Evolutionary conservation across 805 yeast species (phyloP).

Genomic region (Metschnikowia gelsemii): DNA sequence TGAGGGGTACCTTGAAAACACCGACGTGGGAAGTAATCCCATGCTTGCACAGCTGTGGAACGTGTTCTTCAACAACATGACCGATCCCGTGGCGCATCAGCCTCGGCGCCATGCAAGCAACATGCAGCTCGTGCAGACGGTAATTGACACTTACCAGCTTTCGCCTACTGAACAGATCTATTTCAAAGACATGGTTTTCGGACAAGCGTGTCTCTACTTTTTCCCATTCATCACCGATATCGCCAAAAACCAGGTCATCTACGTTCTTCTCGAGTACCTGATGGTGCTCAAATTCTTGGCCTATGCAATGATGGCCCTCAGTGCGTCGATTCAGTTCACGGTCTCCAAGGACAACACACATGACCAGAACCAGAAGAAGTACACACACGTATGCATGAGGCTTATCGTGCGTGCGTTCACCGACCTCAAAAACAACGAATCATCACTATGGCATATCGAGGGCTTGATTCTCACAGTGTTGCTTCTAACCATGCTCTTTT

Average conservation of each 20-base stretch:
- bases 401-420: constrained; percentile 21
- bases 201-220: constrained; percentile 14
- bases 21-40: constrained; percentile 13
- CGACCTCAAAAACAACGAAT: constrained; percentile 18
- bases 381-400: constrained; percentile 21
- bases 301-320: constrained; percentile 21
- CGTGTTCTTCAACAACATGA: constrained; percentile 11
- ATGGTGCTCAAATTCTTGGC: constrained; percentile 21
- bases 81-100: constrained; percentile 1
- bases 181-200: constrained; percentile 14
- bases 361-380: constrained; percentile 19
- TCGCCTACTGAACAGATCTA: constrained; percentile 16
- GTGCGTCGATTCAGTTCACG: constrained; percentile 19
- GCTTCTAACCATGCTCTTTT: constrained; percentile 25
- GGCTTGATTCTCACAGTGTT: constrained; percentile 28
- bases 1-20: constrained; percentile 15
- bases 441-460: constrained; percentile 26
- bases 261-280: constrained; percentile 22
- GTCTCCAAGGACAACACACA: constrained; percentile 13
- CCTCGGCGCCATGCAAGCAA: constrained; percentile 4
- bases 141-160: constrained; percentile 17
- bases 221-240: constrained; percentile 19
- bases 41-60: constrained; percentile 17
- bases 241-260: constrained; percentile 19
- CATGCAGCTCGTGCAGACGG: constrained; percentile 14